Percentiles rank a stretch among this genome's conserved stretches.
Evolutionary conservation across 2,329 filamentous ascomycete genomes (phyloP).

Genomic region (Aspergillus tubingensis): DNA sequence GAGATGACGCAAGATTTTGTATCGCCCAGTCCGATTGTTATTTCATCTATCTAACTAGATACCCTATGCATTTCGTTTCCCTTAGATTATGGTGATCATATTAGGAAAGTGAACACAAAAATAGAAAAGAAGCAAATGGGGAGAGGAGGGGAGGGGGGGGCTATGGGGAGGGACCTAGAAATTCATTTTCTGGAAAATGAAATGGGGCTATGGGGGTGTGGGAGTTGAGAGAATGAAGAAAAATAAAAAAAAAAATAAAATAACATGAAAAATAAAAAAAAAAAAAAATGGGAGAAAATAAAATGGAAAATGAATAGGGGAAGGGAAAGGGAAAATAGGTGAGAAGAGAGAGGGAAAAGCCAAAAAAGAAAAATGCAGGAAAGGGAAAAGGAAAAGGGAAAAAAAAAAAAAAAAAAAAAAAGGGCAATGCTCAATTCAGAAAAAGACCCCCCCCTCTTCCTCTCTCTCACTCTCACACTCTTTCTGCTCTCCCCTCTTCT

Average conservation of each 20-base stretch:
- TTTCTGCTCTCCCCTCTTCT: too few species aligned
- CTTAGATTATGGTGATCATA: background rate
- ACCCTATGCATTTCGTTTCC: background rate
- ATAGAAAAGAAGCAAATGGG: conserved; percentile 20
- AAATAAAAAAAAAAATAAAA: background rate
- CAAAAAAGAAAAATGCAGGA: conserved; percentile 8
- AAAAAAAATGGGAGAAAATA: background rate
- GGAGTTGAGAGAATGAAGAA: too few species aligned
- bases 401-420: conserved; percentile 8
- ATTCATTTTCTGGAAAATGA: conserved; percentile 6
- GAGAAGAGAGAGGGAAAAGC: background rate
- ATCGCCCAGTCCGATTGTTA: background rate
- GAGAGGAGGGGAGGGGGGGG: background rate
- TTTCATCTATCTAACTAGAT: background rate
- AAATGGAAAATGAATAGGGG: conserved; percentile 6
- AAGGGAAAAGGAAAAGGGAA: background rate
- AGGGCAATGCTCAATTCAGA: background rate
- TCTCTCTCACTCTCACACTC: too few species aligned
- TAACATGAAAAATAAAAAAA: conserved; percentile 1
- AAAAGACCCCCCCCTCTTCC: background rate
- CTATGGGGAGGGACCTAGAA: background rate
- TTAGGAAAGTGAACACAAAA: conserved; percentile 8
- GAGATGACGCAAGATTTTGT: background rate
- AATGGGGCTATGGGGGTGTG: background rate
- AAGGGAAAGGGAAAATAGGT: conserved; percentile 5